Percentiles rank a stretch among this genome's conserved stretches.
Conservation (phyloP, 2,329 filamentous ascomycete genomes). For the Xylaria sp. region DNA sequence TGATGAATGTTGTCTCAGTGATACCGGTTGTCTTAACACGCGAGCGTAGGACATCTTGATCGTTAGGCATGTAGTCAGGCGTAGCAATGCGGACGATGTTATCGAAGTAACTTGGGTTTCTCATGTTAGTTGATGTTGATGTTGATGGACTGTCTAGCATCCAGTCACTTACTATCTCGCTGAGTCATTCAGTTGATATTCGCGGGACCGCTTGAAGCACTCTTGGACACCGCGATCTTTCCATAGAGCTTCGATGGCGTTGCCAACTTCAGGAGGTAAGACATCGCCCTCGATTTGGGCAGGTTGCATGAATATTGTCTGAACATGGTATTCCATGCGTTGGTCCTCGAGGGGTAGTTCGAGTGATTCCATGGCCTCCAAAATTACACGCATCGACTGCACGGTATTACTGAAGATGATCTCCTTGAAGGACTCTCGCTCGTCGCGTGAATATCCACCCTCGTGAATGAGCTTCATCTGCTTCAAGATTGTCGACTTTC, state of each 20-base stretch:
- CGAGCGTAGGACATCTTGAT: conserved; percentile 92
- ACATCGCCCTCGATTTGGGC: conserved; percentile 96
- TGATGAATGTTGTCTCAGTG: conserved; percentile 94
- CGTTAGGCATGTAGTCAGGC: conserved; percentile 91
- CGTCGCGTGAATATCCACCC: conserved; percentile 95
- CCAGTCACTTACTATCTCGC: conserved; percentile 80
- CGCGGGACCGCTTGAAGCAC: conserved; percentile 93
- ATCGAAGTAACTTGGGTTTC: conserved; percentile 78
- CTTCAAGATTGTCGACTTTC: conserved; percentile 93
- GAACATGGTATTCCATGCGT: conserved; percentile 94
- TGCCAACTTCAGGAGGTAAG: conserved; percentile 91
- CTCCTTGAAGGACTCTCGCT: conserved; percentile 72
- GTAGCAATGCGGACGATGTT: conserved; percentile 89
- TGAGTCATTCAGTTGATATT: conserved; percentile 96
- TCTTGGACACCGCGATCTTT: conserved; percentile 91
- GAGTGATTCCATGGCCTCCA: conserved; percentile 72
- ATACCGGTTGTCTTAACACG: conserved; percentile 99
- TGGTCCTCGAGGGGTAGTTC: conserved; percentile 87
- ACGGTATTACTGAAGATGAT: conserved; percentile 75
- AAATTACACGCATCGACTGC: conserved; percentile 72
- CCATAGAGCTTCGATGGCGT: conserved; percentile 91
- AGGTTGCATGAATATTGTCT: conserved; percentile 98
- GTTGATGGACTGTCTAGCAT: neutral
- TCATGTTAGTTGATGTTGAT: too few relatives aligned
- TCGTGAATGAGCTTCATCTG: conserved; percentile 99